These are phyloP conservation scores for Leptographium wingfieldii DNA, from an alignment of 2,329 filamentous ascomycete species.

Conservation along the genomic window DNA sequence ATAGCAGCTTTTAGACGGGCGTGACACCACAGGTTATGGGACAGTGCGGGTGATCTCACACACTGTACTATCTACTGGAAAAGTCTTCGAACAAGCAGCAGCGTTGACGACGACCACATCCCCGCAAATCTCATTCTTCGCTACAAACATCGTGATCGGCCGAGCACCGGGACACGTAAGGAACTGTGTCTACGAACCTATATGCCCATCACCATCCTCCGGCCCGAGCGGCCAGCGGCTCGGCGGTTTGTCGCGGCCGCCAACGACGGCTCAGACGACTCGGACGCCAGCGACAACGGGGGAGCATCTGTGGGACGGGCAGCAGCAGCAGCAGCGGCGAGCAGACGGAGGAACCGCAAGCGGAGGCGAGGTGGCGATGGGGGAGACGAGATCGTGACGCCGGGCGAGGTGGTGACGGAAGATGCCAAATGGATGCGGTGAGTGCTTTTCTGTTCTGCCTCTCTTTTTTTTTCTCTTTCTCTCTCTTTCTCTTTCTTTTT, in stretches of 20 bases:
- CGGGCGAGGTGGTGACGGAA: slow-evolving; percentile 75
- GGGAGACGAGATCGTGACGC: slow-evolving; percentile 58
- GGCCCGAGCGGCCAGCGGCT: slow-evolving; percentile 22
- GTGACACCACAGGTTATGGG: too few relatives aligned
- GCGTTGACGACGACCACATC: not conserved
- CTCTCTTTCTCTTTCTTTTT: not conserved
- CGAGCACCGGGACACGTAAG: too few relatives aligned
- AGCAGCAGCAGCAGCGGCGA: slow-evolving; percentile 9
- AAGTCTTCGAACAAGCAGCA: not conserved
- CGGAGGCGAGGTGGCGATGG: slow-evolving; percentile 12
- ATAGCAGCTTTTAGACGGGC: too few relatives aligned
- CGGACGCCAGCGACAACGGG: slow-evolving; percentile 31
- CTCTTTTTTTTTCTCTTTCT: not conserved
- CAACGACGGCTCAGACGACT: slow-evolving; percentile 20
- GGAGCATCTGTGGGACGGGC: slow-evolving; percentile 31
- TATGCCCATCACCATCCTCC: slow-evolving; percentile 38
- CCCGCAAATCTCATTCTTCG: not conserved
- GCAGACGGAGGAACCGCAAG: slow-evolving; percentile 10
- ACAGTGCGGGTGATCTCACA: not conserved
- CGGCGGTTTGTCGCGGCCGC: slow-evolving; percentile 11
- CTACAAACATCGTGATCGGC: not conserved
- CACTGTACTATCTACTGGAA: not conserved
- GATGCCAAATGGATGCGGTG: slow-evolving; percentile 95
- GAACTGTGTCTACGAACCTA: too few relatives aligned
- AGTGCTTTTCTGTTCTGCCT: slow-evolving; percentile 7